Conservation (phyloP, 305 asterid species). For the Fraxinus greggii region DNA sequence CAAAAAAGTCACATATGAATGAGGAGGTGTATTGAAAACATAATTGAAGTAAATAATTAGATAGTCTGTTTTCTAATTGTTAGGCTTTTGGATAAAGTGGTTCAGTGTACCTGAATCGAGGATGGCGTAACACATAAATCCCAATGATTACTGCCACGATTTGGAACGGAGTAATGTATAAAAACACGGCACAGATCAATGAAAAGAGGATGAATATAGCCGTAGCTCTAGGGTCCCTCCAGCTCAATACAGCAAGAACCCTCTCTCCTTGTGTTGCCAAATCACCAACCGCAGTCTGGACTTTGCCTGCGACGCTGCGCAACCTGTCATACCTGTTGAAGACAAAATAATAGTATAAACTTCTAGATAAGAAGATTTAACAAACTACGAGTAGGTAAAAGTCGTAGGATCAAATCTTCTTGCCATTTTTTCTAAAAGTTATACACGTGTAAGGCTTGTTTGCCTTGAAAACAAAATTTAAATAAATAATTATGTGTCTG, state of each 20-base stretch:
- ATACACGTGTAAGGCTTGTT: neutral
- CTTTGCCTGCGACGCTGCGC: conserved; percentile 80
- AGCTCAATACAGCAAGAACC: conserved; percentile 75
- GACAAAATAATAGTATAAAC: neutral
- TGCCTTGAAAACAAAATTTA: neutral
- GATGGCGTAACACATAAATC: conserved; percentile 75
- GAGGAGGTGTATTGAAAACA: neutral
- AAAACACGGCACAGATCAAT: conserved; percentile 68
- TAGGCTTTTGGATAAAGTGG: neutral
- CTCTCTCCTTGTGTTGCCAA: conserved; percentile 94
- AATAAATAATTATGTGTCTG: neutral
- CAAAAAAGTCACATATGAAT: neutral
- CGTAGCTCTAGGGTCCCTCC: conserved; percentile 96
- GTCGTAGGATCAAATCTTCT: neutral
- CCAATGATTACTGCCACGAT: conserved; percentile 75
- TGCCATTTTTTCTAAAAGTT: neutral
- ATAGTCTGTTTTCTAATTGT: neutral
- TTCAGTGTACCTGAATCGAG: conserved; percentile 48
- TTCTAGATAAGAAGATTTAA: neutral
- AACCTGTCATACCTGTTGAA: conserved; percentile 54
- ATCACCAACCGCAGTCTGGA: conserved; percentile 85
- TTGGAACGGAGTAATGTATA: conserved; percentile 88
- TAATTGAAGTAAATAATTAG: neutral
- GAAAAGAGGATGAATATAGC: conserved; percentile 69
- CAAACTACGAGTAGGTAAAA: neutral